Evolutionary conservation across 805 yeast species (phyloP).

Genomic region (Millerago galiae): DNA sequence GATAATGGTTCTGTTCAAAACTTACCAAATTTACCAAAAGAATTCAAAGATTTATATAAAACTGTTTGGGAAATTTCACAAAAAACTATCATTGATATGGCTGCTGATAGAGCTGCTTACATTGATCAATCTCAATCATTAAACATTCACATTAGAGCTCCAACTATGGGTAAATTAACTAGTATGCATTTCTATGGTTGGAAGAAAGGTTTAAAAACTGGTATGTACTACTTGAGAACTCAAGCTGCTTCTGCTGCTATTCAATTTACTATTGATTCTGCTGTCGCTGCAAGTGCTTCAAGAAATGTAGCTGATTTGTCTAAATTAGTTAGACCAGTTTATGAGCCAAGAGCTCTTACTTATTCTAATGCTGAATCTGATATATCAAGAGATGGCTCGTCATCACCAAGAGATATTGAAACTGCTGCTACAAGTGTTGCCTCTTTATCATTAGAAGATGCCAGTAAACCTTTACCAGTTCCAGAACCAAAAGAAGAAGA

Average conservation of each 20-base stretch:
- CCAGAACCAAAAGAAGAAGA: conserved; percentile 20
- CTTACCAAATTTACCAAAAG: conserved; percentile 66
- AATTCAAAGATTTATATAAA: conserved; percentile 71
- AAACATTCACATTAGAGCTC: conserved; percentile 77
- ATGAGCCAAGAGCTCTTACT: conserved; percentile 23
- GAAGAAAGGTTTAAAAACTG: conserved; percentile 97
- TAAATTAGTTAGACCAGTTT: conserved; percentile 33
- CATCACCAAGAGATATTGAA: conserved; percentile 27
- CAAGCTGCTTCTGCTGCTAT: conserved; percentile 97
- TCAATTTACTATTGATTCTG: conserved; percentile 78
- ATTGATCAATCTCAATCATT: conserved; percentile 89
- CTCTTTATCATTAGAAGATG: conserved; percentile 36
- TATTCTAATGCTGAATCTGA: conserved; percentile 10
- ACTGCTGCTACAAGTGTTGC: conserved; percentile 30
- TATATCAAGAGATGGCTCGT: conserved; percentile 21
- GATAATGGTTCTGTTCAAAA: conserved; percentile 83
- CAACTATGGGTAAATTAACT: conserved; percentile 95
- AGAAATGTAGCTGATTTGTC: conserved; percentile 31
- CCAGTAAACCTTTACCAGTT: conserved; percentile 26
- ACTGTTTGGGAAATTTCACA: conserved; percentile 98
- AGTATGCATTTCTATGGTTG: conserved; percentile 99
- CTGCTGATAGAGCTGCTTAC: conserved; percentile 76
- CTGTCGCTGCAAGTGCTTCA: conserved; percentile 95
- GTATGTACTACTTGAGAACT: conserved; percentile 96
- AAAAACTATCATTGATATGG: conserved; percentile 76